Evolutionary conservation across 2,329 filamentous ascomycete species (phyloP).

Genomic region (Xylariaceae sp.): DNA sequence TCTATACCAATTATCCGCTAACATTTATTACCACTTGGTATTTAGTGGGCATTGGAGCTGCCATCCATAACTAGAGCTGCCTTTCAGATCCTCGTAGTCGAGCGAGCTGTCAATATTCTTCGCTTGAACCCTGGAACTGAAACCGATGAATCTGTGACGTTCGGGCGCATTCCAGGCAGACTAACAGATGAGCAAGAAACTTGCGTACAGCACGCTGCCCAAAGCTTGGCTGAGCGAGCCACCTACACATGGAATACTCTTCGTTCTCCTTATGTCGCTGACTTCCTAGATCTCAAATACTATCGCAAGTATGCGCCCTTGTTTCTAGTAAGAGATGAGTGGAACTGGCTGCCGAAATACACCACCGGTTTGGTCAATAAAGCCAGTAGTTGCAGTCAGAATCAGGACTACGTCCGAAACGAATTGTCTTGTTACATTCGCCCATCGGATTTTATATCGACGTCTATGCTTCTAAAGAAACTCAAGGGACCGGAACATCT

Average conservation of each 20-base stretch:
- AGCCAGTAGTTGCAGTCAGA: too few species aligned
- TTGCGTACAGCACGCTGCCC: constrained; percentile 24
- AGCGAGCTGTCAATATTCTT: constrained; percentile 40
- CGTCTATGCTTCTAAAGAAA: too few species aligned
- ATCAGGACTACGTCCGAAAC: too few species aligned
- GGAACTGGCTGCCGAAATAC: background rate
- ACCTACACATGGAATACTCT: constrained; percentile 13
- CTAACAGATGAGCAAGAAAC: constrained; percentile 32
- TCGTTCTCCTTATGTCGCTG: constrained; percentile 27
- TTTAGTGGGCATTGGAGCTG: constrained; percentile 38
- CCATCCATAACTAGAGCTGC: constrained; percentile 42
- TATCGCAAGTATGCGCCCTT: background rate
- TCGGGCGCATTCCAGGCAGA: constrained; percentile 33
- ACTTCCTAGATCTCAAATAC: constrained; percentile 10
- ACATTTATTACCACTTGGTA: background rate
- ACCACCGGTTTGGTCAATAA: background rate
- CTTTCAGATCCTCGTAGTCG: constrained; percentile 60
- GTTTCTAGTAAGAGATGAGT: background rate
- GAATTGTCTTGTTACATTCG: too few species aligned
- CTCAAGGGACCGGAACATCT: too few species aligned
- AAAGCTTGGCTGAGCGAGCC: constrained; percentile 20
- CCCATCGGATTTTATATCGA: too few species aligned
- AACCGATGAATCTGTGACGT: constrained; percentile 39
- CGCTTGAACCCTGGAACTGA: background rate
- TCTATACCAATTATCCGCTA: background rate